Evolutionary conservation across 2,329 filamentous ascomycete species (phyloP), one percentile per base, ranked within the genome.

Genomic region (Cercospora beticola): DNA sequence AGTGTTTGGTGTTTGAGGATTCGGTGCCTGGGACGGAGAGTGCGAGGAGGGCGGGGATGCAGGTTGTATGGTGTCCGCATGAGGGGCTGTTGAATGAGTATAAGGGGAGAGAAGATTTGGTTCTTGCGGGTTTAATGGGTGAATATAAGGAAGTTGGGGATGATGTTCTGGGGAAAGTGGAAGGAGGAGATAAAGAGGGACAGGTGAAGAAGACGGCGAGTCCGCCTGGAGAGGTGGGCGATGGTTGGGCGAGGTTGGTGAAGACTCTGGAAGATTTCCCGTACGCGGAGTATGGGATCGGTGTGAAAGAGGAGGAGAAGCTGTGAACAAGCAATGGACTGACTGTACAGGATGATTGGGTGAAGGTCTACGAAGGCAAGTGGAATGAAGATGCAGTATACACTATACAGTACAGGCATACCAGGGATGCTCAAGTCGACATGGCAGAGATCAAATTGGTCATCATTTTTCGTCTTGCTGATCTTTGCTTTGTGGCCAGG

Each of bases 1-100:
- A 98, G 80, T 98, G 95, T 78, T 84, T 99, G 16, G 95, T 98
- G 0, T 98, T 99, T 76, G 95, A 99, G 81, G 95, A 99, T 80
- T 92, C 90, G 57, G 94, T 98, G 1, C 92, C 93, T 0, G 95
- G 95, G 4, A 93, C 97, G 2, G 95, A 99, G 81, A 89, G 93
- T 2, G 95, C 93, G 4, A 85, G 95, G 64, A 88, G 95, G 72
- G 95, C 95, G 0, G 94, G 94, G 0, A 98, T 98, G 94, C 89
- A 94, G 73, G 93, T 96, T 12, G 85, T 97, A 0, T 99, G 95
- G 95, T 90, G 89, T 74, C 95, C 95, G 26, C 93, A 98, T 81
- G 87, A 89, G 0, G 92, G 88, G 76, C 82, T 99, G 63, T 84
- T 91, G 81, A 83, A 87, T 63, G 92, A 94, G 78, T 97, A 92